A percentile compares a stretch with the other conserved stretches of the same genome.
phyloP scores from a whole-genome alignment of 2,329 filamentous ascomycete species.

The Pestalotiopsis sp. region DNA sequence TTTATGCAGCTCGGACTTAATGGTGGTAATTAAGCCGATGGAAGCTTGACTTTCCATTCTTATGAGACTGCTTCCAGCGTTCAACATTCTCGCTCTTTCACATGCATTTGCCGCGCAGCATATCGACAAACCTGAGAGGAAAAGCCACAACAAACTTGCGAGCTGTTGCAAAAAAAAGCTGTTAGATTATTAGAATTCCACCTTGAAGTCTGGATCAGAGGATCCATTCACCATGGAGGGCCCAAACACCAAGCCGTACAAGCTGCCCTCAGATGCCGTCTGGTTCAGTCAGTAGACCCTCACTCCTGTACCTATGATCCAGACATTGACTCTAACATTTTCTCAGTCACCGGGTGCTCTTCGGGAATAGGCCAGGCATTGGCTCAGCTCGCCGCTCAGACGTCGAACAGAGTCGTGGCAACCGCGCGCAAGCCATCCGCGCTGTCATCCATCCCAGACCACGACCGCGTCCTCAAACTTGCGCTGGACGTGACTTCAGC shows the following conservation, averaged over 20 bases:
- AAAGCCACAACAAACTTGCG: too few relatives aligned
- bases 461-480: background rate
- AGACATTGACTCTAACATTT: too few relatives aligned
- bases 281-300: background rate
- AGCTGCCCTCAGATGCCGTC: background rate
- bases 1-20: background rate
- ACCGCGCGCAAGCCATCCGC: background rate
- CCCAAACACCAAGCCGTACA: background rate
- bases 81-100: too few relatives aligned
- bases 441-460: background rate
- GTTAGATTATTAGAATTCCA: too few relatives aligned
- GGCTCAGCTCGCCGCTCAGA: background rate
- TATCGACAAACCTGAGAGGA: too few relatives aligned
- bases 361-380: background rate
- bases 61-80: too few relatives aligned
- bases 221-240: background rate
- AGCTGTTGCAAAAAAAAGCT: too few relatives aligned
- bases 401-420: background rate
- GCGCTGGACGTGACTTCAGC: background rate
- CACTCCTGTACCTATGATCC: background rate
- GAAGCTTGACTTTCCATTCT: too few relatives aligned
- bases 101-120: too few relatives aligned
- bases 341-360: background rate
- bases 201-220: too few relatives aligned
- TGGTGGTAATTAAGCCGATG: too few relatives aligned